phyloP scores from a whole-genome alignment of 1,284 basidiomycete species.

The Tilletia walkeri region DNA sequence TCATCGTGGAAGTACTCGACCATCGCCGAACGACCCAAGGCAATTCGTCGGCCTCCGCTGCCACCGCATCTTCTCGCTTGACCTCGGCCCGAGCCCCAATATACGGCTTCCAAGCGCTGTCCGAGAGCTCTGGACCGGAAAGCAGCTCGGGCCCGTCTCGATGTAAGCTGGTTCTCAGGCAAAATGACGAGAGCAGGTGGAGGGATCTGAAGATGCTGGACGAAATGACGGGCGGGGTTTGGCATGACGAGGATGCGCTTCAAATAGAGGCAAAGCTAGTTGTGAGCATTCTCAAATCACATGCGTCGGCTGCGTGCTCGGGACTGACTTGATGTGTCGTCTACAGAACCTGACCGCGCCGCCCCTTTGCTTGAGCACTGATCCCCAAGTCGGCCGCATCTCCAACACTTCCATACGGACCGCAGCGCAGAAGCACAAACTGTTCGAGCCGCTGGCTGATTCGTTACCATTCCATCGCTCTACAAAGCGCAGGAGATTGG shows the following conservation, averaged over 20 bases:
- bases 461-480: slow-evolving; percentile 20
- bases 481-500: slow-evolving; percentile 38
- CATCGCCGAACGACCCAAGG: slow-evolving; percentile 28
- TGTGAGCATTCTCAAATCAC: slow-evolving; percentile 17
- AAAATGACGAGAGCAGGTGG: slow-evolving; percentile 48
- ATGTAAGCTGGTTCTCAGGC: slow-evolving; percentile 40
- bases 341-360: slow-evolving; percentile 43
- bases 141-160: slow-evolving; percentile 22
- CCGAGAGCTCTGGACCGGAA: slow-evolving; percentile 1
- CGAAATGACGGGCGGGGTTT: slow-evolving; percentile 37
- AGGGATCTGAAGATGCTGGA: slow-evolving; percentile 48
- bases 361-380: slow-evolving; percentile 49
- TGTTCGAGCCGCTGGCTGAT: slow-evolving; percentile 12
- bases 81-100: background rate
- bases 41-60: background rate
- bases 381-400: slow-evolving; percentile 47
- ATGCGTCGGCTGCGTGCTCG: background rate
- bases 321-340: background rate
- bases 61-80: background rate
- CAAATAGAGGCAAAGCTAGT: slow-evolving; percentile 48
- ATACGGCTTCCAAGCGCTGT: background rate
- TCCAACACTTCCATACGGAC: slow-evolving; percentile 50
- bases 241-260: slow-evolving; percentile 51
- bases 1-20: slow-evolving; percentile 52
- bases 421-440: slow-evolving; percentile 31